These are phyloP conservation scores for Poa pratensis DNA, from an alignment of 176 grass and related monocot genomes.

Conservation along the genomic window DNA sequence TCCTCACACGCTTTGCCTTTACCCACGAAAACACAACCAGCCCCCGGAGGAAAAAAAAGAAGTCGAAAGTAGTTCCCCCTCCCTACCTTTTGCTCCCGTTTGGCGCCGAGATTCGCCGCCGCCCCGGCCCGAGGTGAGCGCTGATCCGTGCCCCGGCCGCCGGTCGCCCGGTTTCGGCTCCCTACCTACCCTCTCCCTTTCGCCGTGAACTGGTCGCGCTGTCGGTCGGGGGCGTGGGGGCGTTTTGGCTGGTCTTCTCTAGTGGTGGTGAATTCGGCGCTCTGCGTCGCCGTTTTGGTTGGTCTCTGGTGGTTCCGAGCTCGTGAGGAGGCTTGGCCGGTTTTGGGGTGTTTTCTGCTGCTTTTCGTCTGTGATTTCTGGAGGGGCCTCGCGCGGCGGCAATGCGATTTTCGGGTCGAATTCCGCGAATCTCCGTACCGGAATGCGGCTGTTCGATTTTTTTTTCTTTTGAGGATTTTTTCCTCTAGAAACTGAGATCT, in stretches of 20 bases:
- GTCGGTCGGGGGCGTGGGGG: background rate
- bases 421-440: background rate
- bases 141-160: background rate
- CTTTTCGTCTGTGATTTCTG: conserved; percentile 6
- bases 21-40: conserved; percentile 48
- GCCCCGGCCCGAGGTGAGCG: conserved; percentile 47
- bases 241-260: too few relatives aligned
- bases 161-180: background rate
- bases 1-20: conserved; percentile 39
- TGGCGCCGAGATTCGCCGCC: conserved; percentile 29
- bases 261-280: too few relatives aligned
- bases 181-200: background rate
- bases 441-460: background rate
- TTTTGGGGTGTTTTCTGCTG: conserved; percentile 13
- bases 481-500: conserved; percentile 34
- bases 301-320: background rate
- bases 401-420: conserved; percentile 48
- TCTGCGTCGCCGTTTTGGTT: background rate
- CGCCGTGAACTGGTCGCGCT: background rate
- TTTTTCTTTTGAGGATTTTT: background rate
- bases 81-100: conserved; percentile 28
- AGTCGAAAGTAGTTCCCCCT: conserved; percentile 3
- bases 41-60: conserved; percentile 5
- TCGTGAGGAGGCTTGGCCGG: background rate
- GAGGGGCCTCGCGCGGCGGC: background rate